Base-by-base conservation (phyloP, 495 filamentous ascomycete genomes). In the Pyronema domesticum region DNA sequence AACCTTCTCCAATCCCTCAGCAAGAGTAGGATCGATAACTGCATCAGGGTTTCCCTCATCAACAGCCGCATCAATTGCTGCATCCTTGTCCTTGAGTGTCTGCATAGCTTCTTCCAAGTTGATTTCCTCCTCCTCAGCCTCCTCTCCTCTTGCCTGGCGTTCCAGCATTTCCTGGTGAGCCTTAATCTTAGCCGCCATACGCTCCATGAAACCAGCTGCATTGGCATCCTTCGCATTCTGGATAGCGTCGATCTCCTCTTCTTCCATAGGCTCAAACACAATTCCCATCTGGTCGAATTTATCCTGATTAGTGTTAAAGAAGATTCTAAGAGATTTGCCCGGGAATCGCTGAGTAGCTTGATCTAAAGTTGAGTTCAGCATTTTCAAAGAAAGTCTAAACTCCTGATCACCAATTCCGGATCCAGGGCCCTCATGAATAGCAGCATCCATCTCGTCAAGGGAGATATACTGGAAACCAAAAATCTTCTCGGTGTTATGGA, bases 391-490 rank as follows among this genome's bases (percentile, higher is more conserved):
- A 10, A 83, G 51, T 58, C 79, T 80, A 69, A 95, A 96, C 60
- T 99, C 91, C n/a, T 72, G 68, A 62, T 93, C 79, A n/a, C 93
- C 91, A 34, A 95, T 70, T 0, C 65, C 61, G 0, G 72, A 73
- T 11, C 23, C 42, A 33, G 37, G 40, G 4, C 23, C 36, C 42
- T 46, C 52, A 62, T 99, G 91, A 6, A 99, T 64, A 0, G 84
- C 74, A 11, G 71, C 65, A 66, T 99, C 91, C 84, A 99, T 91
- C 61, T 96, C 93, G 1, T 73, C 60, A 11, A 95, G 67, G 53
- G 79, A 78, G 52, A 99, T 72, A 62, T 99, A 99, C 67, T 96
- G 91, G 68, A 99, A 99, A 0, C 91, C 91, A 64, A 99, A 99
- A 43, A 99, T 94, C 36, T 86, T 80, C 66, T 94, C 75, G 5